Base-by-base conservation (phyloP, 2,329 filamentous ascomycete species). In the Neonectria sp. region DNA sequence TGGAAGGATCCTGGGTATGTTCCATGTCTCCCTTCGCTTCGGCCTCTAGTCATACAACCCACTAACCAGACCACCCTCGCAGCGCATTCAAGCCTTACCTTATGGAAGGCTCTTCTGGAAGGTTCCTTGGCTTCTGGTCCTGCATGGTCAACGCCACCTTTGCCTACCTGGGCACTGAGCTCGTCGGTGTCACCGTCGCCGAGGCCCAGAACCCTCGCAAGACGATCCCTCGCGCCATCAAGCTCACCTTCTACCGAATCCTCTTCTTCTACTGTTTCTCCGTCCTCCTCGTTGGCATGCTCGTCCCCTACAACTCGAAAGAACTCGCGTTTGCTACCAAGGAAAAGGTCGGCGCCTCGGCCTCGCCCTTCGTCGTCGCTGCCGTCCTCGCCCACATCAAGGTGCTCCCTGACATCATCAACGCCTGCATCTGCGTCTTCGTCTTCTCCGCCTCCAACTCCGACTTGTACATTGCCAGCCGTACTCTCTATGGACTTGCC, bases 201-300 rank as follows among this genome's bases (percentile, higher is more conserved):
- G 92, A 95, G 80, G 92, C 92, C 0, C 91, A 94, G 82, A 95
- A 95, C 81, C 93, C 93, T 1, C 90, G 92, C 77, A 89, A 89
- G 79, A 93, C 90, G 17, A 91, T 95, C 68, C 93, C 93, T 7
- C 89, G 90, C 67, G 93, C 92, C 60, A 95, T 95, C 84, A 92
- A 90, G 78, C 86, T 94, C 56, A 95, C 92, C 72, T 95, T 95
- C 81, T 95, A 89, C 84, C 93, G 93, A 65, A 95, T 95, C 78
- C 81, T 94, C 71, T 84, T 95, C 83, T 95, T 95, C 85, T 95
- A 95, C 84, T 86, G 90, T 74, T 80, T 94, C 65, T 91, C 88
- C 25, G 91, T 95, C 40, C 86, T 95, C 59, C 86, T 95, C 58
- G 84, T 95, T 61, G 93, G 93, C 76, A 93, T 94, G 86, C 86